Evolutionary conservation across 148 eudicot genomes (phyloP).

Genomic region (Oxyria digyna): DNA sequence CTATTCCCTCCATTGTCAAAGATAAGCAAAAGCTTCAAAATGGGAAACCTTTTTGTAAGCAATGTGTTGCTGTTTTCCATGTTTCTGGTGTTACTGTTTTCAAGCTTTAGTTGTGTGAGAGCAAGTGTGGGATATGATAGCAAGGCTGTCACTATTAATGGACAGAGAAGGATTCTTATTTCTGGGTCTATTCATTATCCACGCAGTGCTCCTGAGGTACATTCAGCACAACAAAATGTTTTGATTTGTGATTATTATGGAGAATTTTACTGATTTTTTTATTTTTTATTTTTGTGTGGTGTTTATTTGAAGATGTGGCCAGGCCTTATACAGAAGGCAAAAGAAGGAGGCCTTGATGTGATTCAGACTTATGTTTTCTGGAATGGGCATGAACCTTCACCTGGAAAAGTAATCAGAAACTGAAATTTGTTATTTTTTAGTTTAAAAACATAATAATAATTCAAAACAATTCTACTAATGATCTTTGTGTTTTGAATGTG

Average conservation of each 20-base stretch:
- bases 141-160: conserved; percentile 65
- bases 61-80: conserved; percentile 7
- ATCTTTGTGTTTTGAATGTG: conserved; percentile 12
- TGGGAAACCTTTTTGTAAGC: conserved; percentile 4
- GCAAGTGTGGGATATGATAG: conserved; percentile 62
- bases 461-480: neutral
- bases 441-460: neutral
- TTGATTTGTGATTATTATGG: neutral
- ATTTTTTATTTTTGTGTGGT: conserved; percentile 7
- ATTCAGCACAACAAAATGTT: neutral
- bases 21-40: neutral
- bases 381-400: conserved; percentile 95
- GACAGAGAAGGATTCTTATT: conserved; percentile 66
- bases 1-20: neutral
- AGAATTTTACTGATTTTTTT: neutral
- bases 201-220: conserved; percentile 91
- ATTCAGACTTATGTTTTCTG: conserved; percentile 91
- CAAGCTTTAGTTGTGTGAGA: conserved; percentile 23
- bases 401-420: conserved; percentile 44
- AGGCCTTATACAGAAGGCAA: conserved; percentile 84
- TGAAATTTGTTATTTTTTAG: neutral
- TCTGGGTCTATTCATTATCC: conserved; percentile 97
- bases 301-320: conserved; percentile 71
- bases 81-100: conserved; percentile 25
- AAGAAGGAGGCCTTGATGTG: conserved; percentile 86